Evolutionary conservation across 106 monocot genomes (phyloP).

Genomic region (Narthecium ossifragum): DNA sequence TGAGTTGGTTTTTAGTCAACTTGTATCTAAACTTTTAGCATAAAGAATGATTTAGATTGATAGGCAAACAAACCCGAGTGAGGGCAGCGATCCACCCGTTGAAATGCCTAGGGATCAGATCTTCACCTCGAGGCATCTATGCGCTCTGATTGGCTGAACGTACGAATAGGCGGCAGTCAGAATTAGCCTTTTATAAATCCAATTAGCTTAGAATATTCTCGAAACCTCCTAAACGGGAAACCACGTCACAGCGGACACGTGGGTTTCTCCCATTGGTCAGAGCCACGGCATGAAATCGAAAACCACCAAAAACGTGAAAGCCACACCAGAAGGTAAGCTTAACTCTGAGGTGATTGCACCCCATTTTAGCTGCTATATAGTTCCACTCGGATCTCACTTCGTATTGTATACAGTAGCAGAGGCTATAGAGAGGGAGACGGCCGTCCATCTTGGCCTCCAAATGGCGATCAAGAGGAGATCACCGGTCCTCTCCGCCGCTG

Average conservation of each 20-base stretch:
- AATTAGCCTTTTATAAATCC: no score
- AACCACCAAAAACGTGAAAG: not conserved
- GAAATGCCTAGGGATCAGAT: no score
- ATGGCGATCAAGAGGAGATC: slow-evolving; percentile 28
- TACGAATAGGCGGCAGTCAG: no score
- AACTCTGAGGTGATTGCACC: not conserved
- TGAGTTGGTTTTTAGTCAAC: no score
- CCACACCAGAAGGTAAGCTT: not conserved
- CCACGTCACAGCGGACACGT: not conserved
- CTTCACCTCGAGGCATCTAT: no score
- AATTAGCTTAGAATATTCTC: no score
- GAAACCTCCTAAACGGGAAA: no score
- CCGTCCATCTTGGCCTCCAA: not conserved
- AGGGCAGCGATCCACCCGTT: no score
- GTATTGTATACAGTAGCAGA: not conserved
- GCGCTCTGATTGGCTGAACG: no score
- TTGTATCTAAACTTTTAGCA: no score
- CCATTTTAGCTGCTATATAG: not conserved
- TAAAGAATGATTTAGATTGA: no score
- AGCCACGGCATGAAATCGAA: not conserved
- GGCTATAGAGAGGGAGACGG: not conserved
- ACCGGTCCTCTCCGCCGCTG: slow-evolving; percentile 1
- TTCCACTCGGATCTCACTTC: not conserved
- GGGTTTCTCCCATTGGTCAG: not conserved
- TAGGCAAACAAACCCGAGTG: no score